Percentiles rank a stretch among this genome's conserved stretches.
Conservation (phyloP, 2,329 filamentous ascomycete genomes). For the Drechslera avenae region DNA sequence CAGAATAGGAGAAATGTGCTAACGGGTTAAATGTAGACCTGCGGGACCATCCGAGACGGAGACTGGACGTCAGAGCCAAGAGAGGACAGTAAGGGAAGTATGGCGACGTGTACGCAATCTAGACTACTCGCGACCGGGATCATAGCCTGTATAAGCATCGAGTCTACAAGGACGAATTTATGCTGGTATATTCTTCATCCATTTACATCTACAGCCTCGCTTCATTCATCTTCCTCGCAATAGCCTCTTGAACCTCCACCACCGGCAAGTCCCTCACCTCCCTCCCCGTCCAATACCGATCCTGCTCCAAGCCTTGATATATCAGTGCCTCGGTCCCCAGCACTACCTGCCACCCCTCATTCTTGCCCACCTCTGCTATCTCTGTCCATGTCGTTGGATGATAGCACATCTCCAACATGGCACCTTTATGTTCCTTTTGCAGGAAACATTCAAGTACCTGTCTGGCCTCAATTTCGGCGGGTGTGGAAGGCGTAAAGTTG, state of each 20-base stretch:
- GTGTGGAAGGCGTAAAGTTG: slow-evolving; percentile 71
- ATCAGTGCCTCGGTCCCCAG: slow-evolving; percentile 78
- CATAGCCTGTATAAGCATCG: slow-evolving; percentile 12
- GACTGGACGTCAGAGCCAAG: slow-evolving; percentile 69
- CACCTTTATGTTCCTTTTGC: slow-evolving; percentile 62
- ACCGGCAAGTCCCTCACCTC: slow-evolving; percentile 64
- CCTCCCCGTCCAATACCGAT: slow-evolving; percentile 66
- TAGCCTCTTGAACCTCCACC: slow-evolving; percentile 61
- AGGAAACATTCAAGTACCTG: slow-evolving; percentile 60
- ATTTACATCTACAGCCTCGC: slow-evolving; percentile 25
- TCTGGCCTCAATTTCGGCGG: slow-evolving; percentile 66
- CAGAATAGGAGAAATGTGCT: not conserved
- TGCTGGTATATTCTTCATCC: not conserved
- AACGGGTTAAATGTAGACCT: slow-evolving; percentile 55
- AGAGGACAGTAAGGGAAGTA: slow-evolving; percentile 72
- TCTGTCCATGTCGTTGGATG: slow-evolving; percentile 70
- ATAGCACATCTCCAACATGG: slow-evolving; percentile 83
- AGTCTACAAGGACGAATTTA: too few relatives aligned
- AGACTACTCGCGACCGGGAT: slow-evolving; percentile 70
- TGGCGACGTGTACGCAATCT: slow-evolving; percentile 71
- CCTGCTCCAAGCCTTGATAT: slow-evolving; percentile 75
- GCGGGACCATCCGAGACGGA: slow-evolving; percentile 67
- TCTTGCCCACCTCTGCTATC: slow-evolving; percentile 65
- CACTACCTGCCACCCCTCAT: slow-evolving; percentile 73
- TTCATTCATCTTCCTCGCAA: slow-evolving; percentile 45